phyloP scores from a whole-genome alignment of 768 basidiomycete genomes.

The Cystobasidiopsis lactophilus region DNA sequence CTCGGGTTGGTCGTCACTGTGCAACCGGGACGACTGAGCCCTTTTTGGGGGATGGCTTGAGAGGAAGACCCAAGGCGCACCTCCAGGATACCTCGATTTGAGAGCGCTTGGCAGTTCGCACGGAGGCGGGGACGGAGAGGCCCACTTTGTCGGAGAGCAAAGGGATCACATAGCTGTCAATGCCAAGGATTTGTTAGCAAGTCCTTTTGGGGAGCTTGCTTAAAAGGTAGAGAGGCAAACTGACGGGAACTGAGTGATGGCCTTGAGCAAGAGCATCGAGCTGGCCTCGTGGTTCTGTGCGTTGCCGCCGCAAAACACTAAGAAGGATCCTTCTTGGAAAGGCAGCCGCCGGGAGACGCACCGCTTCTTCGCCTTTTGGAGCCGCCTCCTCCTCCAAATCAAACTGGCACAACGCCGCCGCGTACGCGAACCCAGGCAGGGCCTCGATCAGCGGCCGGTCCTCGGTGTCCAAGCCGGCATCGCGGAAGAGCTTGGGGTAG shows the following conservation, averaged over 20 bases:
- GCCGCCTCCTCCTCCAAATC: slow-evolving; percentile 24
- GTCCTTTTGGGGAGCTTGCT: slow-evolving; percentile 58
- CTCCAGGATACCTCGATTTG: not conserved
- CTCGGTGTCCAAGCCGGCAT: not conserved
- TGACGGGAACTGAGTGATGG: slow-evolving; percentile 55
- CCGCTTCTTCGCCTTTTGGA: slow-evolving; percentile 26
- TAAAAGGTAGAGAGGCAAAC: no score
- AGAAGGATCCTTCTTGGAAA: not conserved
- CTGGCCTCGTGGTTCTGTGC: slow-evolving; percentile 37
- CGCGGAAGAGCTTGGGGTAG: not conserved
- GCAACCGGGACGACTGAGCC: no score
- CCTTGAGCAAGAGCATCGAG: slow-evolving; percentile 46
- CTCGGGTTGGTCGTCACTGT: slow-evolving; percentile 5
- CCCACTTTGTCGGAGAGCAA: not conserved
- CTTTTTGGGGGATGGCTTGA: not conserved
- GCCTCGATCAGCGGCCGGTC: slow-evolving; percentile 28
- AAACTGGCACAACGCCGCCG: slow-evolving; percentile 21
- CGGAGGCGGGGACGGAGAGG: not conserved
- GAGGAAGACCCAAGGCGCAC: not conserved
- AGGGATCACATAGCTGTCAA: not conserved
- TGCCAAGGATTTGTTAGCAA: not conserved
- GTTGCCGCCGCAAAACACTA: not conserved
- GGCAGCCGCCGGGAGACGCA: no score
- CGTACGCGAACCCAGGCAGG: slow-evolving; percentile 38
- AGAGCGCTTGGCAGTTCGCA: not conserved